phyloP scores from a whole-genome alignment of 2,329 filamentous ascomycete genomes.

The Ceratocystis cacaofunesta region DNA sequence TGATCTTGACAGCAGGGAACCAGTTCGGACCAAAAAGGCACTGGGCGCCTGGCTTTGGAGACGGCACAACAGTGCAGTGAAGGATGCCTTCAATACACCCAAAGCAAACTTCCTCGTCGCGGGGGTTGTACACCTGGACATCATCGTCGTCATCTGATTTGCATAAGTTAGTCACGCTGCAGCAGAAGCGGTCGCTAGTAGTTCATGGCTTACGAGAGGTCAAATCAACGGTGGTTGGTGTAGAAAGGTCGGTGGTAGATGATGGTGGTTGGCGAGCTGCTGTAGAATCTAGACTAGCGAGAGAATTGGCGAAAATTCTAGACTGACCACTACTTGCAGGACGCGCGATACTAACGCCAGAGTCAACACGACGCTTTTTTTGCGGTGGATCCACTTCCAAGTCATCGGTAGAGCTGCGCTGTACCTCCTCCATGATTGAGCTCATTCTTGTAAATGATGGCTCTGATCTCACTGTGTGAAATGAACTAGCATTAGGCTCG shows the following conservation, averaged over 20 bases:
- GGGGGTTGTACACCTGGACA: slow-evolving; percentile 42
- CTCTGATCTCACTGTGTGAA: slow-evolving; percentile 16
- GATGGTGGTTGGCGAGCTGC: not conserved
- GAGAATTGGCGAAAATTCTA: not conserved
- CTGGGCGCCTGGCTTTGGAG: slow-evolving; percentile 47
- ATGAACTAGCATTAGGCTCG: not conserved
- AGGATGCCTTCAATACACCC: slow-evolving; percentile 59
- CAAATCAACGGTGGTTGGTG: slow-evolving; percentile 41
- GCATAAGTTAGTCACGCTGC: slow-evolving; percentile 23
- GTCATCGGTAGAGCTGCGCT: slow-evolving; percentile 6
- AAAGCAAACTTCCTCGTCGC: slow-evolving; percentile 62
- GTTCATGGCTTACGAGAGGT: slow-evolving; percentile 31
- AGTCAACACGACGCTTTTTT: slow-evolving; percentile 12
- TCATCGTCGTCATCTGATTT: slow-evolving; percentile 41
- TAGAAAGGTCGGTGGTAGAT: not conserved
- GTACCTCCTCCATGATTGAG: slow-evolving; percentile 8
- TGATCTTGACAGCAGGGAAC: slow-evolving; percentile 63
- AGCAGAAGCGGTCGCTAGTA: no score
- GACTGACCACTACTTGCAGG: slow-evolving; percentile 8
- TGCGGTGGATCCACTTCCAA: slow-evolving; percentile 11
- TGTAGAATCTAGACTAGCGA: not conserved
- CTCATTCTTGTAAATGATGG: slow-evolving; percentile 15
- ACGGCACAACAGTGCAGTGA: slow-evolving; percentile 53
- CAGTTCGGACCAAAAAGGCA: slow-evolving; percentile 42
- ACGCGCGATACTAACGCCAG: slow-evolving; percentile 8